Evolutionary conservation across 2,329 filamentous ascomycete genomes (phyloP), one percentile per base, ranked within the genome.

Genomic region (Graphiopsis chlorocephala): DNA sequence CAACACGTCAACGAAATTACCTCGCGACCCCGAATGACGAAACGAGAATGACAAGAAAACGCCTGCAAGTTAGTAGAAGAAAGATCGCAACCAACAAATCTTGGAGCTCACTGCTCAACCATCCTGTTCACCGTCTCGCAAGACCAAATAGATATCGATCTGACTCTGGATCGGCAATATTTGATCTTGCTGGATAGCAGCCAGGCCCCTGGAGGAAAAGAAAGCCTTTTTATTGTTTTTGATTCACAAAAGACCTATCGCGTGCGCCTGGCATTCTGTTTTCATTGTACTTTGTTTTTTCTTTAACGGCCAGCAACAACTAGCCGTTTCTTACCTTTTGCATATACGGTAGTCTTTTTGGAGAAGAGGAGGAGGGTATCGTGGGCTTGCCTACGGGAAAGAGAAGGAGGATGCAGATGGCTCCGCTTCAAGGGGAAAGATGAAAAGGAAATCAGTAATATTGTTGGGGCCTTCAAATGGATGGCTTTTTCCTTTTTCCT

Each of bases 61-160:
- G 38, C 61, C 61, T 45, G 52, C 61, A 59, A 64, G 48, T 50
- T 60, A 60, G 56, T 64, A 64, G 63, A 64, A 58, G 50, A 60
- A 45, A 64, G 56, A 55, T 64, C 38, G 33, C 50, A 42, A 58
- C 38, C 52, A 38, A 38, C 38, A 20, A 45, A 60, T 57, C 52
- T 62, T 62, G 48, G 60, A 62, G 60, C 60, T 33, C 60, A 45
- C 60, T 53, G 60, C 60, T 62, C 60, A 52, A 38, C 60, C 60
- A 28, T 25, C 31, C 33, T 53, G 60, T 17, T 17, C 26, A 20
- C 38, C 38, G 1, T 50, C 45, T 29, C 4, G 14, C 20, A 58
- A 38, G 31, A 7, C 14, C 14, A 12, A 14, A n/a, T 25, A 25
- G 12, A 1, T n/a, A 17, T 53, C 50, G 50, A 45, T 45, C 38